phyloP scores from a whole-genome alignment of 805 yeast genomes.

The Myxozyma monticola region DNA sequence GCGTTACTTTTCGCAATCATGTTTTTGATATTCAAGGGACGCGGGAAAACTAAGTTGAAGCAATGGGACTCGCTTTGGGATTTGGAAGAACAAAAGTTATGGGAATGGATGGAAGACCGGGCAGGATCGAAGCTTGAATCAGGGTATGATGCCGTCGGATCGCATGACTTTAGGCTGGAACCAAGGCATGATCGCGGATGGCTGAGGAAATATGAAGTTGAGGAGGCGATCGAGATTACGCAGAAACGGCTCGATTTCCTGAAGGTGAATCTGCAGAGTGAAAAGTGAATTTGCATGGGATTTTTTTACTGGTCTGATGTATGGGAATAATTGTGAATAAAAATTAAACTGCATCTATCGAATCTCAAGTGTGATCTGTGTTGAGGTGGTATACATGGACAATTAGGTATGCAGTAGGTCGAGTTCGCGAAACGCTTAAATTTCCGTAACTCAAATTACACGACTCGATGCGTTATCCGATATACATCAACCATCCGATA shows the following conservation, averaged over 20 bases:
- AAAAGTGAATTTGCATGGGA: no score
- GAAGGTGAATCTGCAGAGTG: conserved; percentile 12
- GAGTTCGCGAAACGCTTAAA: no score
- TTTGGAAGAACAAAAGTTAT: conserved; percentile 57
- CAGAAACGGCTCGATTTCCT: conserved; percentile 43
- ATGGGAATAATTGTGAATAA: no score
- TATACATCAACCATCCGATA: not conserved
- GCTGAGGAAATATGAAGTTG: conserved; percentile 45
- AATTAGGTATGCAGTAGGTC: no score
- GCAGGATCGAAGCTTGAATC: conserved; percentile 36
- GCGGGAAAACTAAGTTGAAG: not conserved
- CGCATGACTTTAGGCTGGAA: not conserved
- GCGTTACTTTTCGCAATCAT: not conserved
- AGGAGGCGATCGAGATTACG: conserved; percentile 49
- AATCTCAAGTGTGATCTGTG: no score
- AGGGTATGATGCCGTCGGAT: not conserved
- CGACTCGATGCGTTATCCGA: no score
- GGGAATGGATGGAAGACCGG: conserved; percentile 70
- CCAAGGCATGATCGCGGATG: conserved; percentile 8
- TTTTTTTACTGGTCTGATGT: no score
- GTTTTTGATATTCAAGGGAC: not conserved
- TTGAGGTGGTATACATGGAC: no score
- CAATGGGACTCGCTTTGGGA: conserved; percentile 20
- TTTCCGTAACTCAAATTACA: no score
- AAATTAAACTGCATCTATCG: no score